Base-by-base conservation (phyloP, 2,329 filamentous ascomycete genomes). In the Aspergillus chevalieri region DNA sequence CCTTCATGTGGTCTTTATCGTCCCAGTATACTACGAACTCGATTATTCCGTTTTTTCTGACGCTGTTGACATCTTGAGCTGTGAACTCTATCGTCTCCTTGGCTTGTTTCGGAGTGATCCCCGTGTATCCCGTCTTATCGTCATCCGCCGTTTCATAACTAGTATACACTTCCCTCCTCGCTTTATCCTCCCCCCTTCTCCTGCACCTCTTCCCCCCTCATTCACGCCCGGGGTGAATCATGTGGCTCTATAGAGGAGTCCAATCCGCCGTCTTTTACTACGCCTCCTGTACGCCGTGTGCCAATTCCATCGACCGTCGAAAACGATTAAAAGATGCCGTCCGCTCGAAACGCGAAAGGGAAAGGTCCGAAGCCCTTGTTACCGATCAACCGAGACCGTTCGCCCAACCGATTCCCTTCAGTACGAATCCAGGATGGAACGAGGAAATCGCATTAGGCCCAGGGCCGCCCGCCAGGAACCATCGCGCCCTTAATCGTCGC, bases 401-500 rank as follows among this genome's bases (percentile, higher is more conserved):
- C 67, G 78, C 83, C 46, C 90, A 96, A 61, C 90, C 86, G 1
- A 68, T 66, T 5, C 87, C 89, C 1, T 93, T 89, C 60, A 85
- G 84, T 62, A 95, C 89, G 24, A 96, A 96, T 62, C 85, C 86
- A 10, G 89, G 88, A 70, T 96, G 91, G 91, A 76, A 80, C 28
- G 87, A 93, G 64, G 91, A 96, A 69, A 94, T 96, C 57, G 78
- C 77, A 54, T 79, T 91, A 71, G 91, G 91, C 0, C 91, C 91
- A 2, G 83, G 81, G 3, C 78, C 87, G 33, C 84, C 84, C 28
- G 84, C 84, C 61, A 70, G 75, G 79, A 50, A 72, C 63, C 56
- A 80, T 62, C 74, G 72, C 45, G 38, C 38, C n/a, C 38, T 41
- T 3, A 83, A 80, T 14, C 57, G 57, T 60, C 78, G 84, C 56